Evolutionary conservation across 805 yeast genomes (phyloP), one percentile per base, ranked within the genome.

Genomic region (Wickerhamomyces bisporus): DNA sequence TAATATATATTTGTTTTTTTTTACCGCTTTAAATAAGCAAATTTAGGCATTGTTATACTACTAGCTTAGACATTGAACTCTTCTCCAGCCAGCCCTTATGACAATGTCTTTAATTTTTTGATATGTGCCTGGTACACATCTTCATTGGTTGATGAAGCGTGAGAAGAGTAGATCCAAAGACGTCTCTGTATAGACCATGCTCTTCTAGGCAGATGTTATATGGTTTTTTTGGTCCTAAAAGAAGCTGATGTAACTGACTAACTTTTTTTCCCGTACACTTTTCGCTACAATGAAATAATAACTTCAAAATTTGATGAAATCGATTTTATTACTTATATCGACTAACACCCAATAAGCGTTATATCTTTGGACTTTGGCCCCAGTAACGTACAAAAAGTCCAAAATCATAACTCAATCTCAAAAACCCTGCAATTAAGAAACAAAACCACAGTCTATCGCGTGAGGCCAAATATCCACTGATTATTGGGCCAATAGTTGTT

Each of bases 401-500:
- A 15, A 62, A 24, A 45, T 70, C 75, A 45, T 70, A 70, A 5
- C 49, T 53, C 17, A 60, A 43, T 47, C 73, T 66, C 36, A 69
- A 45, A 3, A 53, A 39, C 14, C 72, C 73, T 16, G 73, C 70
- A 11, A 65, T 24, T 7, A 68, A 50, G 43, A 71, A 71, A 19
- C 68, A 58, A 5, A 61, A 34, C 72, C 73, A 69, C 48, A 69
- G 71, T 31, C 51, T 41, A 13, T 58, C 58, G 19, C 43, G 42
- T 19, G 61, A 57, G 2, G 74, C 59, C 36, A 69, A 46, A 26
- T 52, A 36, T 0, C 77, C 77, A 18, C 67, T 65, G 17, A 66
- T 43, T 4, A 62, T 42, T 6, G 75, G 77, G 2, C 75, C 73
- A 26, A 67, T 32, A 5, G 64, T 60, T 38, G 64, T 69, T 3